phyloP scores from a whole-genome alignment of 1,139 yeast species.

The Hemisphaericaspora xylofermentans region DNA sequence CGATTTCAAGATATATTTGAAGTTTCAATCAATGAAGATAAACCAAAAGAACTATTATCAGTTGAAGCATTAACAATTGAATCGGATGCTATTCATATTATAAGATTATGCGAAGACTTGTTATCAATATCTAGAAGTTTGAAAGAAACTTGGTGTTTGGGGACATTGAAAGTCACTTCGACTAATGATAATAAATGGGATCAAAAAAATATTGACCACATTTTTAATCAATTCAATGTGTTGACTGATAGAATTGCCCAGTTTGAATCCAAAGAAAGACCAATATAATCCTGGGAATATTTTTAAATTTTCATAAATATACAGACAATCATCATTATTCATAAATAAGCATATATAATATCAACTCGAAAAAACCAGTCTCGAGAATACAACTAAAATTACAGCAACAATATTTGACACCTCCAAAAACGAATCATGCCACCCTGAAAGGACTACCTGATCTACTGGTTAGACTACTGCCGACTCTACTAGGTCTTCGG shows the following conservation, averaged over 20 bases:
- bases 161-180: conserved; percentile 42
- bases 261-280: conserved; percentile 15
- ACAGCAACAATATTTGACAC: background rate
- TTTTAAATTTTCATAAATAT: no score
- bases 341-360: background rate
- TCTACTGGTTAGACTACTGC: background rate
- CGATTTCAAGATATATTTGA: conserved; percentile 48
- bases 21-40: conserved; percentile 42
- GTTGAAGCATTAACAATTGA: conserved; percentile 58
- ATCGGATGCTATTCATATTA: conserved; percentile 50
- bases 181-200: conserved; percentile 17
- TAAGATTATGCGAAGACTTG: conserved; percentile 53
- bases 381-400: no score
- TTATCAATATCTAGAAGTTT: conserved; percentile 48
- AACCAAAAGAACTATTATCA: conserved; percentile 51
- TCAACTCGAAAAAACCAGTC: background rate
- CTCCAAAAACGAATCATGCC: no score
- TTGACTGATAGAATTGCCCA: conserved; percentile 40
- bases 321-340: background rate
- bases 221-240: conserved; percentile 40
- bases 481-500: conserved; percentile 6
- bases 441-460: background rate
- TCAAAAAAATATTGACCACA: conserved; percentile 25
- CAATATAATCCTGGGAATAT: background rate
- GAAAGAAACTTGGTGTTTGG: conserved; percentile 58